Base-by-base conservation (phyloP, 148 eudicot genomes). In the Rhododendron griersonianum region DNA sequence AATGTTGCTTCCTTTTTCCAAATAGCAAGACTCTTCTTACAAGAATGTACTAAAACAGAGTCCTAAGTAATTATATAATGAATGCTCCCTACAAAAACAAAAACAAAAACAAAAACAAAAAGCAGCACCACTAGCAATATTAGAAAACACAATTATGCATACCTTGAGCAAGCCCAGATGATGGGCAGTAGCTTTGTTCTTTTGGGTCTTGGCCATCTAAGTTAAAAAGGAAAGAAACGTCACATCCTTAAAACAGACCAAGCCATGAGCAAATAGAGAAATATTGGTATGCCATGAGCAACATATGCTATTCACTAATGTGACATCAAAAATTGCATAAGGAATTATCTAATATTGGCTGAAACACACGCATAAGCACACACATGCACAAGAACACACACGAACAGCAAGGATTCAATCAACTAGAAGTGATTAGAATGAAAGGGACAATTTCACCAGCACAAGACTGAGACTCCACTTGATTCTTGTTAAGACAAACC, bases 131-230 rank as follows among this genome's bases (percentile, higher is more conserved):
- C 30, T 30, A 48, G 9, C n/a, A 84, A 23, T 1, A 15, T 30
- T 19, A 21, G 14, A 14, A 55, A 14, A 77, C 61, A 57, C 23
- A 75, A 37, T 28, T 74, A 77, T 53, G 61, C 51, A 51, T 93
- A 84, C 99, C 98, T 97, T 97, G 77, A 97, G 88, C 86, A 94
- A 87, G 25, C 99, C 99, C 83, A 97, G 92, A 77, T 97, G 99
- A 91, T 97, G 98, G 10, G 99, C 99, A 81, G 99, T 97, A 69
- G 99, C 99, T 91, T 97, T 97, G 87, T 97, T 97, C 92, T 97
- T 97, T 89, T 97, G 99, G 44, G 99, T 97, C 90, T 89, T 93
- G 78, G 99, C 98, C 99, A 97, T 97, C 99, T 97, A 91, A 83
- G 86, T 78, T 51, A 86, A 81, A 84, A 44, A 87, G 19, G 19